Evolutionary conservation across 306 rosid genomes (phyloP).

Genomic region (Malus domestica): DNA sequence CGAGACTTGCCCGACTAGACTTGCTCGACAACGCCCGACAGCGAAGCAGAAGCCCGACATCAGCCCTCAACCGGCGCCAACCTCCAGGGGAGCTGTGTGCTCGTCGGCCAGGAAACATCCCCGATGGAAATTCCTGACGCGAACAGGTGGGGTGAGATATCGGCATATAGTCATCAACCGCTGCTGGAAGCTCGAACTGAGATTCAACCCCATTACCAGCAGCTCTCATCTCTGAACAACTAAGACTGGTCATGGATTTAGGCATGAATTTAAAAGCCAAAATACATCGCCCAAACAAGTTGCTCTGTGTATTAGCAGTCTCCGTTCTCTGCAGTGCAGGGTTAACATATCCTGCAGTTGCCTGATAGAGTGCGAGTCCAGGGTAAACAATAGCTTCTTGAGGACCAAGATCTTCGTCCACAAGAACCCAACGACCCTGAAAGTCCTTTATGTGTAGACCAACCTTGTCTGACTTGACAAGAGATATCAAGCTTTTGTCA

Average conservation of each 20-base stretch:
- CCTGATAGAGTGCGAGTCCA: conserved; percentile 50
- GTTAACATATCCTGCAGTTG: conserved; percentile 91
- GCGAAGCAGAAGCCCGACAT: too few relatives aligned
- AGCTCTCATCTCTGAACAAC: conserved; percentile 93
- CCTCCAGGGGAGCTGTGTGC: too few relatives aligned
- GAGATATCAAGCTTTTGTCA: conserved; percentile 70
- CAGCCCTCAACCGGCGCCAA: too few relatives aligned
- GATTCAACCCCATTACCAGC: conserved; percentile 93
- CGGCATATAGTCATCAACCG: conserved; percentile 97
- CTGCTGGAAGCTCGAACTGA: conserved; percentile 81
- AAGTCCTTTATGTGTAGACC: too few relatives aligned
- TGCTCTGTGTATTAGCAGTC: conserved; percentile 51
- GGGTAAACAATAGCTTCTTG: too few relatives aligned
- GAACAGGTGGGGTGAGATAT: conserved; percentile 31
- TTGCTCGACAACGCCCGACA: too few relatives aligned
- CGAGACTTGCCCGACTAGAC: too few relatives aligned
- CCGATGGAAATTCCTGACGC: too few relatives aligned
- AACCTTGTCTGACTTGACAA: too few relatives aligned
- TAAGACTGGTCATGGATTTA: conserved; percentile 77
- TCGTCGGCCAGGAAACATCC: too few relatives aligned
- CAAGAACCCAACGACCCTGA: too few relatives aligned
- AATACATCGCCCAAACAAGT: conserved; percentile 74
- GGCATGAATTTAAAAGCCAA: conserved; percentile 82
- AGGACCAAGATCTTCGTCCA: too few relatives aligned
- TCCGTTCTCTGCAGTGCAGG: conserved; percentile 83